Evolutionary conservation across 192 early-diverging fungal genomes (phyloP), one percentile per base, ranked within the genome.

Genomic region (Coemansia sp.): DNA sequence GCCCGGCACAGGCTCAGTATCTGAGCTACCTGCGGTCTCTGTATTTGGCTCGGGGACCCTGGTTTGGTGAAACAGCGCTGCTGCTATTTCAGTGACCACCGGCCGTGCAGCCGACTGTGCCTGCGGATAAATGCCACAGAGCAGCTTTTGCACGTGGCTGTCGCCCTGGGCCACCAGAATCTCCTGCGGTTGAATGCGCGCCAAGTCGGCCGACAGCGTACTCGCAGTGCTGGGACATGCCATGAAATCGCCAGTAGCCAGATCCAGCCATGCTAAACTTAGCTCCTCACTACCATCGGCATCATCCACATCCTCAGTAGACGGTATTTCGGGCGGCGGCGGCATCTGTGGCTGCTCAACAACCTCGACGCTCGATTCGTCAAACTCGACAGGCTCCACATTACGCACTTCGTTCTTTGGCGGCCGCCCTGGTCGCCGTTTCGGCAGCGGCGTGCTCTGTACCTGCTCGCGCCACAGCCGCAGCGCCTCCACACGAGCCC

Each of bases 171-270:
- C 84, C 7, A 90, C 53, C 6, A 98, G 68, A 14, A 96, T 86
- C 74, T 98, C 96, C 11, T 83, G 78, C 0, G 96, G 96, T 14
- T 87, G 84, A 52, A 98, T 94, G 49, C 93, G 87, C 5, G 87
- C 84, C 28, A 98, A 46, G 60, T 94, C 90, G 7, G 87, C 82
- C 7, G 72, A 61, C 14, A 98, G 82, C 0, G 64, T 60, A 0
- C 64, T 64, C 4, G 78, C 42, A 0, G 65, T 72, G 2, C 87
- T 84, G 8, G 83, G 65, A 63, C 87, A 79, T 10, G 91, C 84
- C 62, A 87, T 83, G 55, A 95, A 95, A 37, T 94, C 93, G 17
- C 96, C 96, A 0, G 93, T 94, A 0, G 91, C 90, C 37, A 98
- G 65, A 82, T 98, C 96, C 2, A 91, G 69, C 96, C 96, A 98